A percentile compares a stretch with the other conserved stretches of the same genome.
Conservation (phyloP, 129 eudicot species). For the Artemisia argyi region DNA sequence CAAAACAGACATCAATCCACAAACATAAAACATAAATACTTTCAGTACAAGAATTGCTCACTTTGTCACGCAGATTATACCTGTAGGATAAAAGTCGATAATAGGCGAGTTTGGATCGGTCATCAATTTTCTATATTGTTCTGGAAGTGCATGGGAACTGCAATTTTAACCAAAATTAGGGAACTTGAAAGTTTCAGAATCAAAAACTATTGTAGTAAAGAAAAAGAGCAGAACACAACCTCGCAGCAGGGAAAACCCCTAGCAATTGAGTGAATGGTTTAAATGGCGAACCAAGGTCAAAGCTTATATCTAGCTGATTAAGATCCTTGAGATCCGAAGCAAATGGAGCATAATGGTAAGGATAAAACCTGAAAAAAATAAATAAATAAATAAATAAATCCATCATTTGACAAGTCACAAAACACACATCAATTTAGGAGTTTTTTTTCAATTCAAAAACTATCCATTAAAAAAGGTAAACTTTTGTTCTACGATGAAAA, state of each 20-base stretch:
- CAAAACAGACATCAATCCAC: conserved; percentile 13
- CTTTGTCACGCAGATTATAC: conserved; percentile 37
- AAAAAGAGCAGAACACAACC: conserved; percentile 41
- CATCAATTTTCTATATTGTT: conserved; percentile 82
- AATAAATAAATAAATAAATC: background rate
- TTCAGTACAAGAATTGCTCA: background rate
- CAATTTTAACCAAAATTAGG: conserved; percentile 25
- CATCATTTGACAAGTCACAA: conserved; percentile 4
- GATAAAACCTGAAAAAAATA: conserved; percentile 72
- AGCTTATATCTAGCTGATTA: conserved; percentile 65
- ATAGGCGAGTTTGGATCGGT: conserved; percentile 90
- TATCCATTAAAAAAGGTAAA: conserved; percentile 1
- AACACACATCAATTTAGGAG: background rate
- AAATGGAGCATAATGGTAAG: conserved; percentile 98
- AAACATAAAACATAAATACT: background rate
- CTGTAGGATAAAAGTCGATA: conserved; percentile 86
- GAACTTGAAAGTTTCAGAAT: background rate
- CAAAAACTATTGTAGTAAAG: background rate
- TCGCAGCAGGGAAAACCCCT: conserved; percentile 99
- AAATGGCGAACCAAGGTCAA: conserved; percentile 88
- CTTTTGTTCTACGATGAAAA: background rate
- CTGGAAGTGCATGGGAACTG: conserved; percentile 98
- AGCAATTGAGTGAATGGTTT: conserved; percentile 91
- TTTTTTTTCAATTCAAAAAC: background rate
- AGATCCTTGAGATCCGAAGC: conserved; percentile 97